Evolutionary conservation across 352 stramenopile species (phyloP).

Genomic region (Phytopythium vexans): DNA sequence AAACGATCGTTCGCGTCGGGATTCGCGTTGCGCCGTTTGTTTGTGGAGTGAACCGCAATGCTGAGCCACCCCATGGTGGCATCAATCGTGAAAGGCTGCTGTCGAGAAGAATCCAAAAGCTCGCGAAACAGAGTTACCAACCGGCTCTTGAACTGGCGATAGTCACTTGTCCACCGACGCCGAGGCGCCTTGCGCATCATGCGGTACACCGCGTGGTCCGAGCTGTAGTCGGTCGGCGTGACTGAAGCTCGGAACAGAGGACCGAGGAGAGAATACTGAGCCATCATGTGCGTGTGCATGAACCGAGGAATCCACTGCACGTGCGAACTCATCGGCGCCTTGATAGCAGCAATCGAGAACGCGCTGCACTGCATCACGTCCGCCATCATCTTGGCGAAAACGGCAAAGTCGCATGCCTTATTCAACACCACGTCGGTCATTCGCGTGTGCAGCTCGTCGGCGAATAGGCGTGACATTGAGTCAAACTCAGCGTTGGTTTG

Average conservation of each 20-base stretch:
- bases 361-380: no score
- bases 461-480: slow-evolving; percentile 15
- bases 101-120: slow-evolving; percentile 27
- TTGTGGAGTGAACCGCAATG: slow-evolving; percentile 33
- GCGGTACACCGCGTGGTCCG: slow-evolving; percentile 12
- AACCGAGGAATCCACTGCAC: slow-evolving; percentile 45
- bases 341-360: no score
- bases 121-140: slow-evolving; percentile 25
- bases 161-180: slow-evolving; percentile 42
- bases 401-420: slow-evolving; percentile 35
- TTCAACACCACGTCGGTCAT: slow-evolving; percentile 51
- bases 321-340: not conserved
- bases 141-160: slow-evolving; percentile 22
- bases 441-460: slow-evolving; percentile 41
- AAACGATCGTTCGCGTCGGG: slow-evolving; percentile 42
- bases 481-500: not conserved
- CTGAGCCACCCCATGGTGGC: slow-evolving; percentile 61
- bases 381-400: no score
- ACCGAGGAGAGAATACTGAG: slow-evolving; percentile 53
- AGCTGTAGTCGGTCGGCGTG: slow-evolving; percentile 47
- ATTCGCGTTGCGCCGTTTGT: slow-evolving; percentile 36
- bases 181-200: slow-evolving; percentile 19
- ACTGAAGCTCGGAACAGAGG: slow-evolving; percentile 57
- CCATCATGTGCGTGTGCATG: slow-evolving; percentile 45
- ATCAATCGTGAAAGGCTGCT: slow-evolving; percentile 48